Percentiles rank a stretch among this genome's conserved stretches.
phyloP scores from a whole-genome alignment of 768 basidiomycete species.

The Tylopilus rubrobrunneus region DNA sequence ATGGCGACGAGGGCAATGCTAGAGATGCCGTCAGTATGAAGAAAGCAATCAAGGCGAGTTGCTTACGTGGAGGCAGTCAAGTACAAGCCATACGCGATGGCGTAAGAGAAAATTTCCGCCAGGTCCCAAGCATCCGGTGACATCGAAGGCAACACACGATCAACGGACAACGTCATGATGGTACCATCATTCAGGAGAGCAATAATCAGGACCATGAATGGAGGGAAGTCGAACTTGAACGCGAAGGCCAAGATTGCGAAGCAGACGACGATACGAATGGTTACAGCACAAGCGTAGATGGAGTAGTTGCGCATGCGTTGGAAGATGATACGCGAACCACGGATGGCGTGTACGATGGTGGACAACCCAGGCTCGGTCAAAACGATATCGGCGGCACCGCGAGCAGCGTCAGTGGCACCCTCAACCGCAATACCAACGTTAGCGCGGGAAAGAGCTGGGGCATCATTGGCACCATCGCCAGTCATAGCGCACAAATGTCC shows the following conservation, averaged over 20 bases:
- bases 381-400: conserved; percentile 98
- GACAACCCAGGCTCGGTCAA: conserved; percentile 98
- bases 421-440: conserved; percentile 99
- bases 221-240: conserved; percentile 98
- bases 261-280: conserved; percentile 98
- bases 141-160: conserved; percentile 90
- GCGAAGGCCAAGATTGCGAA: conserved; percentile 94
- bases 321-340: conserved; percentile 98
- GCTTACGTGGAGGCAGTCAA: conserved; percentile 86
- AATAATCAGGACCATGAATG: conserved; percentile 99
- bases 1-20: conserved; percentile 77
- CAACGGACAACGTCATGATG: conserved; percentile 97
- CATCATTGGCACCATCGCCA: conserved; percentile 99
- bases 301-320: conserved; percentile 99
- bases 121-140: conserved; percentile 96
- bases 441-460: conserved; percentile 94
- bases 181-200: conserved; percentile 97
- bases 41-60: conserved; percentile 10
- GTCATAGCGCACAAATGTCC: conserved; percentile 98
- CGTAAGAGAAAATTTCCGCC: conserved; percentile 93
- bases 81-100: conserved; percentile 93
- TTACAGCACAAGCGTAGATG: conserved; percentile 94
- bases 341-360: conserved; percentile 98
- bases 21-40: conserved; percentile 9
- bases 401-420: conserved; percentile 97